phyloP scores from a whole-genome alignment of 768 basidiomycete species.

The Pleurotus cornucopiae region DNA sequence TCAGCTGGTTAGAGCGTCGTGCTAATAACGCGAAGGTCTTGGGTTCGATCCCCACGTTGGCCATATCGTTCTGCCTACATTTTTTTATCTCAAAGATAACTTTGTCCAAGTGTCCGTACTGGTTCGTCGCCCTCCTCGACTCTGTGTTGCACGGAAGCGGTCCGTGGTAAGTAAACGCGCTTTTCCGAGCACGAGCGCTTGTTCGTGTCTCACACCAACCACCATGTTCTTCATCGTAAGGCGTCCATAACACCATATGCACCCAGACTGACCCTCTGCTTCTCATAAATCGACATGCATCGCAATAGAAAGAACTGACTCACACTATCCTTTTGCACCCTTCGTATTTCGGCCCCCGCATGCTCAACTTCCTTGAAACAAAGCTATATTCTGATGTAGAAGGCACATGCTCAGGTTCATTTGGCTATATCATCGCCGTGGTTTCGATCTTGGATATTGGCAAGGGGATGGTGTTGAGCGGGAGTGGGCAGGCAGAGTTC shows the following conservation, averaged over 20 bases:
- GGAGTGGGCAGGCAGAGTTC: constrained; percentile 95
- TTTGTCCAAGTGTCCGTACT: too few species aligned
- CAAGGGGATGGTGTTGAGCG: constrained; percentile 86
- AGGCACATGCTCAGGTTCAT: constrained; percentile 93
- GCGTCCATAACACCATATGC: constrained; percentile 13
- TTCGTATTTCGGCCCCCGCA: constrained; percentile 95
- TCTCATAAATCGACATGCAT: constrained; percentile 8
- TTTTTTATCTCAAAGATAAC: too few species aligned
- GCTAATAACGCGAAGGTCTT: constrained; percentile 84
- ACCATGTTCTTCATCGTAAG: constrained; percentile 74
- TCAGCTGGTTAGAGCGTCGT: constrained; percentile 94
- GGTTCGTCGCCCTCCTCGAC: too few species aligned
- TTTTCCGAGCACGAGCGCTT: background rate
- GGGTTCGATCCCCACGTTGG: constrained; percentile 80
- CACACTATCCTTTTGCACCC: constrained; percentile 97
- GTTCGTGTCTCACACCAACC: background rate
- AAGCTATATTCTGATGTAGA: constrained; percentile 96
- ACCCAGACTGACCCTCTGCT: constrained; percentile 8
- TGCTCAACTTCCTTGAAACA: constrained; percentile 88
- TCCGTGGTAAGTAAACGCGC: too few species aligned
- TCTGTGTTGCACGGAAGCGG: too few species aligned
- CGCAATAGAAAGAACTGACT: constrained; percentile 84
- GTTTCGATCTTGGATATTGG: constrained; percentile 89
- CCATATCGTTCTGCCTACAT: constrained; percentile 25
- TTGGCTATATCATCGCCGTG: constrained; percentile 92